These are phyloP conservation scores for Boletus semigastroideus DNA, from an alignment of 1,284 basidiomycete species.

Conservation along the genomic window DNA sequence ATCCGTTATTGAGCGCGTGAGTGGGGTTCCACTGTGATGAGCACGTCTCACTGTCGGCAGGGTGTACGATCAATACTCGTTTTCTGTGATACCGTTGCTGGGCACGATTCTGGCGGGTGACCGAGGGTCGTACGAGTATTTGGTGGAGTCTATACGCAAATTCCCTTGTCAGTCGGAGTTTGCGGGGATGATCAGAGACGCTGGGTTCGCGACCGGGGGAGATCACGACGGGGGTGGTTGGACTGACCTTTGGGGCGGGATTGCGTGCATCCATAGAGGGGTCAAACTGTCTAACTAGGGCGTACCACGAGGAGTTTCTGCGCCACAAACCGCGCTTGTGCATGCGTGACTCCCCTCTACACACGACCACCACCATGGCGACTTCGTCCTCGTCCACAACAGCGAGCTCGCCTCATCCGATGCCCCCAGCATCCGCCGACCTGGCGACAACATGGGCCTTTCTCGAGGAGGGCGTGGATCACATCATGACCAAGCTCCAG, in stretches of 20 bases:
- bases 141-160: constrained; percentile 95
- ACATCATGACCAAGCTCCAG: constrained; percentile 89
- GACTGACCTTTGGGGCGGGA: constrained; percentile 84
- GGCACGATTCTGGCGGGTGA: constrained; percentile 97
- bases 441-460: constrained; percentile 87
- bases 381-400: constrained; percentile 19
- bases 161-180: constrained; percentile 93
- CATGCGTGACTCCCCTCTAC: constrained; percentile 15
- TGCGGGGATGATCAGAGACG: constrained; percentile 85
- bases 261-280: constrained; percentile 82
- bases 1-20: constrained; percentile 85
- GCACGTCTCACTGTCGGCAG: constrained; percentile 43
- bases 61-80: constrained; percentile 94
- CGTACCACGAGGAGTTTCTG: constrained; percentile 12
- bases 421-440: constrained; percentile 69
- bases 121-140: constrained; percentile 94
- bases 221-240: constrained; percentile 87
- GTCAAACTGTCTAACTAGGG: no score
- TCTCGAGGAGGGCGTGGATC: constrained; percentile 87
- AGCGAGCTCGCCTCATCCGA: constrained; percentile 30
- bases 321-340: constrained; percentile 33
- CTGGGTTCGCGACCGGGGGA: constrained; percentile 79
- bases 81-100: constrained; percentile 91
- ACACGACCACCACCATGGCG: constrained; percentile 35
- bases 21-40: constrained; percentile 38